phyloP scores from a whole-genome alignment of 2,329 filamentous ascomycete species.

The Monosporascus sp. region DNA sequence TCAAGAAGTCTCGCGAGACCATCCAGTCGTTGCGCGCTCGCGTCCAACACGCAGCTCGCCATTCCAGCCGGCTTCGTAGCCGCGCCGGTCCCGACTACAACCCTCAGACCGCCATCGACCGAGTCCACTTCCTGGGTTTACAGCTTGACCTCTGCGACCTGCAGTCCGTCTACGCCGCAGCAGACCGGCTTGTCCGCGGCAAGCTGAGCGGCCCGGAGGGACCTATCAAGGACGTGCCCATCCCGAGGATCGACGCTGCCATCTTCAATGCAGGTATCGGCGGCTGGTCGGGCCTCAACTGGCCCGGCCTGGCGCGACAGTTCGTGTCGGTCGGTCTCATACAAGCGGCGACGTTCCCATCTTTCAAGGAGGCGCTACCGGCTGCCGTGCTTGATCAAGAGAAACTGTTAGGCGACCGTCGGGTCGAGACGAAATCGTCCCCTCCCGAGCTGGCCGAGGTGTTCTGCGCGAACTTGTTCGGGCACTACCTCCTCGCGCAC shows the following conservation, averaged over 20 bases:
- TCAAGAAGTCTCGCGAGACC: conserved; percentile 69
- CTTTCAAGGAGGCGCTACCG: conserved; percentile 62
- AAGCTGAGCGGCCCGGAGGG: conserved; percentile 40
- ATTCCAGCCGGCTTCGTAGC: conserved; percentile 32
- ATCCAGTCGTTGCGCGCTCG: conserved; percentile 59
- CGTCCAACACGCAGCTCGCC: conserved; percentile 43
- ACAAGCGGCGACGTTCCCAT: conserved; percentile 69
- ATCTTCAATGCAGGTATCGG: conserved; percentile 87
- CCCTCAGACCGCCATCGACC: conserved; percentile 37
- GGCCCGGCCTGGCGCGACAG: conserved; percentile 49
- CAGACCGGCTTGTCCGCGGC: conserved; percentile 40
- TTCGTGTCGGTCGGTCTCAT: conserved; percentile 56
- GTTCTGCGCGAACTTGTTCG: conserved; percentile 90
- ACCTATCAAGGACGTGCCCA: conserved; percentile 33
- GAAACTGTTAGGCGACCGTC: conserved; percentile 25
- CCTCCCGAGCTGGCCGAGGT: conserved; percentile 69
- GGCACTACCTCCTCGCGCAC: conserved; percentile 86
- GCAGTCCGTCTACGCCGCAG: conserved; percentile 42
- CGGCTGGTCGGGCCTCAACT: conserved; percentile 78
- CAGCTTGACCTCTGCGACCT: conserved; percentile 58
- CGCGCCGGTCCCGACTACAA: conserved; percentile 33
- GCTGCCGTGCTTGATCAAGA: conserved; percentile 39
- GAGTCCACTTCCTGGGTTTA: conserved; percentile 54
- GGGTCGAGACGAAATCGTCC: conserved; percentile 13
- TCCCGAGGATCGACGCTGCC: conserved; percentile 71